These are phyloP conservation scores for Candida anutae DNA, from an alignment of 1,139 yeast genomes.

Conservation along the genomic window DNA sequence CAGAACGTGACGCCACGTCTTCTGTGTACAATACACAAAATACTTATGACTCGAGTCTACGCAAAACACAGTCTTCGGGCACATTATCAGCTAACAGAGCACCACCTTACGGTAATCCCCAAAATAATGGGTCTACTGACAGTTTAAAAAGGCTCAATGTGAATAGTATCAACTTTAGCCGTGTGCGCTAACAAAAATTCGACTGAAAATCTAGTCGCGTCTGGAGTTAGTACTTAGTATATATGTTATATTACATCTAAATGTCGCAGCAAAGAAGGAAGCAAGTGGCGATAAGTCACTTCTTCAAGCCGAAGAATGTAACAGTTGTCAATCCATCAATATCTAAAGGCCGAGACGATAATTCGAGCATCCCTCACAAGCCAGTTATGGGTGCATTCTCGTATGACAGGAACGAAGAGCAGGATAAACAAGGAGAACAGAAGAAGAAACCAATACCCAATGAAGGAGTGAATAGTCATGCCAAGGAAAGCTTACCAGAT, in stretches of 20 bases:
- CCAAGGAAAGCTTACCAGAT: too few relatives aligned
- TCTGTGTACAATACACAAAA: too few relatives aligned
- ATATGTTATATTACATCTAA: constrained; percentile 1
- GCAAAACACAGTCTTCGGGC: constrained; percentile 12
- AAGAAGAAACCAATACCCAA: constrained; percentile 2
- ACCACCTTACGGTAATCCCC: neutral
- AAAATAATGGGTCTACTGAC: constrained; percentile 6
- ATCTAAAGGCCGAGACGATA: too few relatives aligned
- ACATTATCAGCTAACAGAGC: constrained; percentile 4
- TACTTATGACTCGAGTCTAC: constrained; percentile 8
- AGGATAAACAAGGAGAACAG: neutral
- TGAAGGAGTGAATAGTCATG: neutral
- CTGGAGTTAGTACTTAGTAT: constrained; percentile 1
- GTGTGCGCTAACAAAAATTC: constrained; percentile 23
- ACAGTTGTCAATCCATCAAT: too few relatives aligned
- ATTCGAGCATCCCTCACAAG: too few relatives aligned
- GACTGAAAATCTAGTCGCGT: too few relatives aligned
- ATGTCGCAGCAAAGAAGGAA: constrained; percentile 3
- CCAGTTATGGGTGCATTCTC: too few relatives aligned
- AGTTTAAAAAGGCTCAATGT: constrained; percentile 8
- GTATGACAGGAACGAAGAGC: too few relatives aligned
- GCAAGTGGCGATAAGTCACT: constrained; percentile 24
- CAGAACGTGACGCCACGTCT: too few relatives aligned
- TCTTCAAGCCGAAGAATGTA: constrained; percentile 12
- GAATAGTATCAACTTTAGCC: constrained; percentile 24